Evolutionary conservation across 1,284 basidiomycete genomes (phyloP), one percentile per base, ranked within the genome.

Genomic region (Paramarasmius palmivorus): DNA sequence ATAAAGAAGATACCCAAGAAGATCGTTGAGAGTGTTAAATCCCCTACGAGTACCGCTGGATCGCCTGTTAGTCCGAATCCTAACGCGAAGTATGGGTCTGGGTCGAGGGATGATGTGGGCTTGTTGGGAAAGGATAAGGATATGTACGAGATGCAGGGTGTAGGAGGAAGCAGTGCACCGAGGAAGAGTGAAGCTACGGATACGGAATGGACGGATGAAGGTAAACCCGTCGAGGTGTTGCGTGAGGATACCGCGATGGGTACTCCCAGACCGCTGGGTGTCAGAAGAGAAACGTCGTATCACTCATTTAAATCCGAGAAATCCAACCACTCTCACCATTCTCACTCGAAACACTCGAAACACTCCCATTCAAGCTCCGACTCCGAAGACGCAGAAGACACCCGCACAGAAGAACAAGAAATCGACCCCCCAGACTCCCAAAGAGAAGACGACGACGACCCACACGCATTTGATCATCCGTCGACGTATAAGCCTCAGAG

Each of bases 381-480:
- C n/a, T n/a, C n/a, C n/a, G 35, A 23, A 10, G 50, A 44, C 14
- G 35, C 41, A 19, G 15, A 15, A 9, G 36, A 15, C 26, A 55
- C 66, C 40, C 62, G 66, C 23, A 59, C 65, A 37, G 59, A 67
- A 14, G 58, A 63, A 35, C 63, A 63, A 26, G 57, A 61, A 48
- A 54, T 58, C 46, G 65, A 69, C 52, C 52, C 52, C 35, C 50
- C 51, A 17, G 49, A 54, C 32, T 46, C 50, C 19, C 56, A 58
- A n/a, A 64, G 63, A 10, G 67, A 69, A 5, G 65, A 67, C 5
- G 65, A 67, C 10, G 69, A 71, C 12, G 65, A 68, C 46, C 67
- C 72, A 23, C 72, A 77, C 60, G 75, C 74, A 2, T 88, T 88
- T 66, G 79, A 84, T 61, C 84, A 86, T 64, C 84, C 83, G 6